Percentiles rank a stretch among this genome's conserved stretches.
Evolutionary conservation across 1,284 basidiomycete genomes (phyloP).

Genomic region (Tranzscheliella williamsii): DNA sequence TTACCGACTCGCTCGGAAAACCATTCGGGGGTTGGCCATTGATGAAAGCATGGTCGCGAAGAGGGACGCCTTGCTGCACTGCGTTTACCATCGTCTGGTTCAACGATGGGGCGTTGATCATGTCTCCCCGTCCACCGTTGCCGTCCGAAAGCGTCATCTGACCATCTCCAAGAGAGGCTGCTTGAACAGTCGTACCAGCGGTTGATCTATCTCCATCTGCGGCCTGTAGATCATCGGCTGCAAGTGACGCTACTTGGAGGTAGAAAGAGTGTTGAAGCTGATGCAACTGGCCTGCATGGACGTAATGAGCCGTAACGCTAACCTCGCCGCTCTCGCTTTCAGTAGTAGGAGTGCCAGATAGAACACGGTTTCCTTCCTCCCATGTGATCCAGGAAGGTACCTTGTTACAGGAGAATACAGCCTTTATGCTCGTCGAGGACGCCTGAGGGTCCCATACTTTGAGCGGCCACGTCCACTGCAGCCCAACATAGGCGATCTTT

Average conservation of each 20-base stretch:
- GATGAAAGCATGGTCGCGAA: conserved; percentile 26
- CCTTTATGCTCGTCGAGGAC: conserved; percentile 66
- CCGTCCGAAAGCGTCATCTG: conserved; percentile 16
- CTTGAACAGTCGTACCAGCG: background rate
- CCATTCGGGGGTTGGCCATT: conserved; percentile 34
- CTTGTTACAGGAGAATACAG: conserved; percentile 76
- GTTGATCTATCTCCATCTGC: conserved; percentile 17
- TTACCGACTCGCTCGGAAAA: conserved; percentile 41
- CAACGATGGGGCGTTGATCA: too few species aligned
- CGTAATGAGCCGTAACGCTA: conserved; percentile 51
- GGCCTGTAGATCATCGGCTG: conserved; percentile 24
- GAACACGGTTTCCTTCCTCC: conserved; percentile 67
- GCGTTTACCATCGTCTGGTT: too few species aligned
- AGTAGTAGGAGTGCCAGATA: conserved; percentile 46
- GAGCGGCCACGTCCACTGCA: conserved; percentile 89
- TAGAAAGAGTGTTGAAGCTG: conserved; percentile 53
- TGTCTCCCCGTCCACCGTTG: too few species aligned
- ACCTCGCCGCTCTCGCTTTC: conserved; percentile 45
- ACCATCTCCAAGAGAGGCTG: too few species aligned
- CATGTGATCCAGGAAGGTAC: conserved; percentile 85
- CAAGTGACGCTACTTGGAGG: conserved; percentile 39
- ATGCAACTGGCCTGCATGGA: conserved; percentile 50
- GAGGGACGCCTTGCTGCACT: too few species aligned
- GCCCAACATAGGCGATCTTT: conserved; percentile 69
- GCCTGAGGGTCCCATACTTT: conserved; percentile 94